Base-by-base conservation (phyloP, 1,139 yeast genomes). In the Zygotorulaspora mrakii region DNA sequence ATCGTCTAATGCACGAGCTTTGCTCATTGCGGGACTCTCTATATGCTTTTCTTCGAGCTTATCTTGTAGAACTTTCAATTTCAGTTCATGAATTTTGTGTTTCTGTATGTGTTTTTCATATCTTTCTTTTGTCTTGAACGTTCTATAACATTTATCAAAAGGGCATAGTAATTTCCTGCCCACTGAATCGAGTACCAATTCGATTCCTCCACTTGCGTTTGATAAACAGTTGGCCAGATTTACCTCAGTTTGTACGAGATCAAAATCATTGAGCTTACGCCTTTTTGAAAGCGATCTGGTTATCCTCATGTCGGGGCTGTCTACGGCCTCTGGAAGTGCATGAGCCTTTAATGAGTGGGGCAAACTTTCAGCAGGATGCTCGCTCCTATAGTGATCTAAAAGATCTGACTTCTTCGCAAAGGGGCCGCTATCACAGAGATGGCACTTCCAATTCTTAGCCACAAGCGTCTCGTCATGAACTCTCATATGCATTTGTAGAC, bases 401-500 rank as follows among this genome's bases (percentile, higher is more conserved):
- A 75, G 55, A 26, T 66, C 70, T 11, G 66, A 69, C 43, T 73
- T 73, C 43, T 67, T 71, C 4, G 61, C 63, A 40, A 66, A 70
- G 8, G 57, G 46, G 6, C 42, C 37, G 31, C 65, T 67, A 8
- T 69, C 62, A 55, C 82, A 79, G 41, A 68, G 65, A 0, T 63
- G 59, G 62, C 94, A 84, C 43, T 73, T 73, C 87, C 89, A 82
- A 24, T 77, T 60, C 47, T 74, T 78, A 11, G 72, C 63, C 16
- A 68, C 71, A 9, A 57, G 36, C 3, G 52, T 43, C 9, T 69
- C 73, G 9, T 65, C 63, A 53, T 79, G 82, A 39, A 83, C 77
- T 33, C 70, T 62, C 85, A 82, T 78, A 57, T 88, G 96, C 65
- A 82, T 76, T 20, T 71, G 67, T 39, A 86, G 64, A 47, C 89